Base-by-base conservation (phyloP, 2,329 filamentous ascomycete species). In the Chrysoporthe cubensis region DNA sequence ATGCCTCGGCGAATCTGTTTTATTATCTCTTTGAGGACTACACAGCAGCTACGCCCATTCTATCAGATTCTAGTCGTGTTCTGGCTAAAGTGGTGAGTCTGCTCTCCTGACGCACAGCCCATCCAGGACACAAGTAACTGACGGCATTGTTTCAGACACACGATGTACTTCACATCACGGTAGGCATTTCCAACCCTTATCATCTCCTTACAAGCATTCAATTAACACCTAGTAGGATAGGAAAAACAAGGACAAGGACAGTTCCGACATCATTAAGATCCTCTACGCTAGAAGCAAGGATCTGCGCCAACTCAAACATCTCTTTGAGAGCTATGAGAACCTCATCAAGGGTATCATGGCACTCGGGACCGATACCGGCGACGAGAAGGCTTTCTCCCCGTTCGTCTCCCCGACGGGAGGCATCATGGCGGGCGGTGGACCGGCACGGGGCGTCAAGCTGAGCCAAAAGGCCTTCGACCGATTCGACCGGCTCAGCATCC, bases 21-120 rank as follows among this genome's bases (percentile, higher is more conserved):
- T 90, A 89, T 75, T 90, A 90, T 72, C 78, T 90, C 0, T 90
- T 90, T 72, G 88, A 91, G 73, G 88, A 90, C 73, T 90, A 88
- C 80, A 82, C 83, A 46, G 86, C 87, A 3, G 87, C 86, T 0
- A 87, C 86, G 63, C 83, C 83, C 37, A 81, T 88, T 5, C 79
- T 90, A 14, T 84, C 82, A 11, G 74, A 71, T 1, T 81, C 81
- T 72, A 83, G 73, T 73, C 76, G 68, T 74, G 85, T 74, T 66
- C 75, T 90, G 7, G 79, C 84, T 58, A 76, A 80, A 18, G 77
- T 88, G 68, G 85, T 87, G 75, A 71, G 80, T 73, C 8, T n/a
- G 14, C 11, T 18, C 13, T 26, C 50, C n/a, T 21, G 4, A 4
- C 40, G 26, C 6, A 9, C 26, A 37, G 46, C 46, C 56, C n/a